Conservation (phyloP, 345 rosid genomes). For the Hypericum androsaemum region DNA sequence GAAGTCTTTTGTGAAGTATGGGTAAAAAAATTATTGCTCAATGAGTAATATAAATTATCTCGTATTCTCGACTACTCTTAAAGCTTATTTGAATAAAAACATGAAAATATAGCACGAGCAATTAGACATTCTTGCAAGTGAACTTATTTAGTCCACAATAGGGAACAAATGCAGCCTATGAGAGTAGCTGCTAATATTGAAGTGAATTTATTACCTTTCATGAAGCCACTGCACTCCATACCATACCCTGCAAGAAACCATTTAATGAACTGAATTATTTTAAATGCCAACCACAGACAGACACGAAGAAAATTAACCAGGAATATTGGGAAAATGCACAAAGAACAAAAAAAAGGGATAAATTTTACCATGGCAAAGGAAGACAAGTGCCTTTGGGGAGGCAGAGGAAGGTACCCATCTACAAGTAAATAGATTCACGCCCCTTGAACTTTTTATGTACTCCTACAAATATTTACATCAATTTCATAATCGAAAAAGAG, state of each 20-base stretch:
- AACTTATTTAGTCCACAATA: too few relatives aligned
- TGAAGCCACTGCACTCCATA: conserved; percentile 89
- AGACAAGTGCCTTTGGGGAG: conserved; percentile 71
- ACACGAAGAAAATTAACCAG: not conserved
- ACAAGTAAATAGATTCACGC: conserved; percentile 65
- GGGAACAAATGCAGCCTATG: not conserved
- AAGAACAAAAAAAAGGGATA: not conserved
- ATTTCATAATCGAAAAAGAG: too few relatives aligned
- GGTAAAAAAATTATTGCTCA: too few relatives aligned
- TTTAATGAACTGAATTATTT: conserved; percentile 24
- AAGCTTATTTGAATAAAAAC: too few relatives aligned
- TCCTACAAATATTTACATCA: conserved; percentile 25
- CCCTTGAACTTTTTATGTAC: conserved; percentile 60
- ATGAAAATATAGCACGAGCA: too few relatives aligned
- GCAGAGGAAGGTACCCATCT: conserved; percentile 66
- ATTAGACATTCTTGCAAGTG: too few relatives aligned
- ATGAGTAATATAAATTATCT: too few relatives aligned
- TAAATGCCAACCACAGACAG: not conserved
- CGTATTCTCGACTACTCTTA: too few relatives aligned
- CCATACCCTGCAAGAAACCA: conserved; percentile 67
- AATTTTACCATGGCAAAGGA: conserved; percentile 75
- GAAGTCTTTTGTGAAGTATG: too few relatives aligned
- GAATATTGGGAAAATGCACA: not conserved
- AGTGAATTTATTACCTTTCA: conserved; percentile 64
- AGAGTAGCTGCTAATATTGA: not conserved